A percentile compares a stretch with the other conserved stretches of the same genome.
phyloP scores from a whole-genome alignment of 768 basidiomycete species.

The Lactarius hatsudake region DNA sequence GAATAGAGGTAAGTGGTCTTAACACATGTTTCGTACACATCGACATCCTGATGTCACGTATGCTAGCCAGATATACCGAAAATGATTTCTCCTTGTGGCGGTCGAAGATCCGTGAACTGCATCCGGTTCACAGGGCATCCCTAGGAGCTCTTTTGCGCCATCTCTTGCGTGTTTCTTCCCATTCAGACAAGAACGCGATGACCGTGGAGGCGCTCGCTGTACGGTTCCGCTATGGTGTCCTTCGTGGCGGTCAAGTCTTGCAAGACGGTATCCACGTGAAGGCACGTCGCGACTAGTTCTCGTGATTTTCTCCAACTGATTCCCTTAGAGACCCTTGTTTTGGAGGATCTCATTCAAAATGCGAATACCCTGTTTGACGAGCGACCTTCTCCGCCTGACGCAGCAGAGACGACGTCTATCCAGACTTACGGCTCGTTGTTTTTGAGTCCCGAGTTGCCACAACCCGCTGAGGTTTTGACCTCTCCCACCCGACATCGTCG shows the following conservation, averaged over 20 bases:
- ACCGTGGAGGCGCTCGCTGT: background rate
- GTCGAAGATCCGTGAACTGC: background rate
- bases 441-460: background rate
- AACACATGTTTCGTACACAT: background rate
- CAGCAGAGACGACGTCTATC: background rate
- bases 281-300: background rate
- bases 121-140: background rate
- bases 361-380: background rate
- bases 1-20: background rate
- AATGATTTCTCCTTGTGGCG: background rate
- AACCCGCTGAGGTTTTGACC: background rate
- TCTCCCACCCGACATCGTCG: background rate
- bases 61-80: background rate
- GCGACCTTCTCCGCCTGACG: background rate
- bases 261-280: background rate
- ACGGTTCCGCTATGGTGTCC: background rate
- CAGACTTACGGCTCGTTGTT: background rate
- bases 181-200: background rate
- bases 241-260: background rate
- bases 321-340: background rate
- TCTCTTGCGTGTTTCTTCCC: background rate
- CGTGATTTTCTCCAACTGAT: background rate
- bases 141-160: background rate
- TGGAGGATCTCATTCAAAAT: slow-evolving; percentile 2
- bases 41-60: background rate